Percentiles rank a stretch among this genome's conserved stretches.
Conservation (phyloP, 305 asterid species). For the Galium porrigens region DNA sequence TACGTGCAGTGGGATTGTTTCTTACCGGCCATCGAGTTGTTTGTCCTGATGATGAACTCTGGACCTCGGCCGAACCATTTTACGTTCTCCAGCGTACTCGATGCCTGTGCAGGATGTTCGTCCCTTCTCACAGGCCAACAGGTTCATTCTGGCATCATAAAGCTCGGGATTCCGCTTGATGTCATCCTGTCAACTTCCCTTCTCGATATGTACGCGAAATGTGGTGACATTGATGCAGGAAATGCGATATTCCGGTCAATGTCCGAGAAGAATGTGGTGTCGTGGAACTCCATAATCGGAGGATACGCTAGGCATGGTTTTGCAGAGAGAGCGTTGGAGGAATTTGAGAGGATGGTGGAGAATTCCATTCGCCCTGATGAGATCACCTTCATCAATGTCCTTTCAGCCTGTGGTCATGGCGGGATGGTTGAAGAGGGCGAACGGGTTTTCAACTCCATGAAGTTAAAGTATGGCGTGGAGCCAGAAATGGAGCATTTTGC, state of each 20-base stretch:
- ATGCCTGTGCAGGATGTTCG: conserved; percentile 62
- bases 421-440: conserved; percentile 72
- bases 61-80: conserved; percentile 53
- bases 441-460: conserved; percentile 43
- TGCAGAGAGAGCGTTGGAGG: conserved; percentile 42
- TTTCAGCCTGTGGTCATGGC: conserved; percentile 66
- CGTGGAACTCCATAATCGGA: conserved; percentile 78
- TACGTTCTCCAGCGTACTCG: conserved; percentile 50
- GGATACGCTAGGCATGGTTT: conserved; percentile 67
- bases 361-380: conserved; percentile 43
- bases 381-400: conserved; percentile 50
- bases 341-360: conserved; percentile 41
- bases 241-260: conserved; percentile 37
- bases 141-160: conserved; percentile 42
- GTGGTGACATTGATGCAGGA: conserved; percentile 58
- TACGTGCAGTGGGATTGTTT: conserved; percentile 36
- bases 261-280: conserved; percentile 41
- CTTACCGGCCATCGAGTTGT: conserved; percentile 41
- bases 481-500: conserved; percentile 66
- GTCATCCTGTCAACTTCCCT: conserved; percentile 54
- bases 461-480: conserved; percentile 23
- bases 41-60: conserved; percentile 38
- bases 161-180: conserved; percentile 47
- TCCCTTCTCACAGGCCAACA: conserved; percentile 53
- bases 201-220: conserved; percentile 74